phyloP scores from a whole-genome alignment of 768 basidiomycete species.

The Symmetrospora coprosmae region DNA sequence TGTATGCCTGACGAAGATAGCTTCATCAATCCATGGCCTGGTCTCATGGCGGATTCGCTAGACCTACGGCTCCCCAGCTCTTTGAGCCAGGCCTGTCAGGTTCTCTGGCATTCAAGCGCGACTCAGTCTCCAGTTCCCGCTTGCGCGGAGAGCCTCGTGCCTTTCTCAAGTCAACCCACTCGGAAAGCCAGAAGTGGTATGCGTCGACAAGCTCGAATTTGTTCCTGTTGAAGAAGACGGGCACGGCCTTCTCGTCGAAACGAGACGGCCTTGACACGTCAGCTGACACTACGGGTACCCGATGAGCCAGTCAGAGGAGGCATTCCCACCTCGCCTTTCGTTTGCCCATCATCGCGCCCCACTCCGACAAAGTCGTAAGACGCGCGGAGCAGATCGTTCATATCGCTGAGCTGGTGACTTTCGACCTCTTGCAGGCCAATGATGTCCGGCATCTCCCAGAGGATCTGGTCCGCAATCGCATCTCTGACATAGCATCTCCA shows the following conservation, averaged over 20 bases:
- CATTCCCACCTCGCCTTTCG: slow-evolving; percentile 5
- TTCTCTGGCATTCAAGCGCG: slow-evolving; percentile 14
- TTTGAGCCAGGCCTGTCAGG: slow-evolving; percentile 34
- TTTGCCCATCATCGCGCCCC: slow-evolving; percentile 18
- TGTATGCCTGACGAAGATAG: too few species aligned
- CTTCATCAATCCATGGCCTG: too few species aligned
- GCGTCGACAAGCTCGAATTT: slow-evolving; percentile 28
- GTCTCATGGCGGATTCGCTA: too few species aligned
- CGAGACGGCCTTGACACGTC: slow-evolving; percentile 5
- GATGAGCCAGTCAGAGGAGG: not conserved
- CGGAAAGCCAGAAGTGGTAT: slow-evolving; percentile 37
- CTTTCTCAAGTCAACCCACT: slow-evolving; percentile 9
- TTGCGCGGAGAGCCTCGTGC: not conserved
- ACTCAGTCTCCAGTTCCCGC: not conserved
- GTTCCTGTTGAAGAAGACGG: slow-evolving; percentile 27
- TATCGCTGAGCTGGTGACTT: slow-evolving; percentile 22
- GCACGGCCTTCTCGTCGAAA: slow-evolving; percentile 21
- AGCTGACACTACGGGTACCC: not conserved
- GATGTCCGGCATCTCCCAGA: slow-evolving; percentile 25
- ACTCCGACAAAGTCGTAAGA: slow-evolving; percentile 24
- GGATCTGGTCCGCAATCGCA: slow-evolving; percentile 25
- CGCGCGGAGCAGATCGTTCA: slow-evolving; percentile 6
- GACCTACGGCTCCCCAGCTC: slow-evolving; percentile 37
- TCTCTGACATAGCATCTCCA: not conserved
- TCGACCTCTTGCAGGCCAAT: slow-evolving; percentile 30